Evolutionary conservation across 495 filamentous ascomycete genomes (phyloP).

Genomic region (Geoglossum glabrum): DNA sequence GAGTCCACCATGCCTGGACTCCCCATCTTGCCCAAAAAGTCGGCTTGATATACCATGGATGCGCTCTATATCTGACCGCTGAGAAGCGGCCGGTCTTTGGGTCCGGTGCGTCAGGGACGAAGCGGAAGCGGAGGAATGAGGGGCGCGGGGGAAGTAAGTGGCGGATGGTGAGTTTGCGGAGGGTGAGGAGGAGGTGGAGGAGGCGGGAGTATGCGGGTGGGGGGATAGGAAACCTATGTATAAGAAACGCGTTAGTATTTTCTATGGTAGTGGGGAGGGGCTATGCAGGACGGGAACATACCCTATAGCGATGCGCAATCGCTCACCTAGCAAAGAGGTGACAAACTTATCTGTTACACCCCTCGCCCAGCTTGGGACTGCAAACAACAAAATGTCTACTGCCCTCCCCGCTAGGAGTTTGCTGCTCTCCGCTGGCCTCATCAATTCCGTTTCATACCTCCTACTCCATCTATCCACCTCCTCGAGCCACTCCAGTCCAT

Average conservation of each 20-base stretch:
- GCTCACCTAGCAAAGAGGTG: background rate
- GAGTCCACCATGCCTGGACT: background rate
- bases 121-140: background rate
- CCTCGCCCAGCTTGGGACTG: slow-evolving; percentile 30
- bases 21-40: background rate
- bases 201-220: background rate
- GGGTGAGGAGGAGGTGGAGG: background rate
- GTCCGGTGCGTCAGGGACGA: background rate
- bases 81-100: background rate
- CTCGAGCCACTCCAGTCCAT: slow-evolving; percentile 47
- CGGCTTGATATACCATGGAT: background rate
- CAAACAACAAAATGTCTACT: slow-evolving; percentile 35
- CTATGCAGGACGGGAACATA: background rate
- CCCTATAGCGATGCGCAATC: background rate
- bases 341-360: slow-evolving; percentile 23
- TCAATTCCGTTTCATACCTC: slow-evolving; percentile 31
- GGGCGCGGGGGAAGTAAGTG: background rate
- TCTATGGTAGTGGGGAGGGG: background rate
- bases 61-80: background rate
- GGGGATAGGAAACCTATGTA: background rate
- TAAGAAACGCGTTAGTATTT: background rate
- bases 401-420: slow-evolving; percentile 33
- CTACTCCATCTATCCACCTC: slow-evolving; percentile 38
- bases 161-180: background rate
- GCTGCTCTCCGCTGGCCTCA: slow-evolving; percentile 37